Conservation (phyloP, 129 eudicot genomes). For the Flaveria brownii region DNA sequence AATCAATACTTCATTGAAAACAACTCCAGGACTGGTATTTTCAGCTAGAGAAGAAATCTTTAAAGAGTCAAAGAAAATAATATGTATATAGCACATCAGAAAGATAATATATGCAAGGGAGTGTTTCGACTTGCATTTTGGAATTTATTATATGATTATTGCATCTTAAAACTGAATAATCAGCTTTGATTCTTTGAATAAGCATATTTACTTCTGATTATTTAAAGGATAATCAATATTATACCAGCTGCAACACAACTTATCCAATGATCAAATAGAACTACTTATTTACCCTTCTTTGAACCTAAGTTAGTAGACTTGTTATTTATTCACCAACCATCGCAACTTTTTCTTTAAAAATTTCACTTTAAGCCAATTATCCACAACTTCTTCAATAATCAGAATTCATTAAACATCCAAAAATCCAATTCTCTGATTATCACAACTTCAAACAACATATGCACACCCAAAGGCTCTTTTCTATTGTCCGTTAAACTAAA, state of each 20-base stretch:
- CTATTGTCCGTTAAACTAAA: not conserved
- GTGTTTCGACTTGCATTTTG: conserved; percentile 1
- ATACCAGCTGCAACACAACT: conserved; percentile 11
- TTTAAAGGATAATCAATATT: not conserved
- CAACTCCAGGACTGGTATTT: conserved; percentile 69
- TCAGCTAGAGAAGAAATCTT: conserved; percentile 93
- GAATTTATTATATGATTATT: conserved; percentile 1
- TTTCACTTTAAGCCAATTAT: not conserved
- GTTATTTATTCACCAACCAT: not conserved
- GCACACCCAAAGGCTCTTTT: not conserved
- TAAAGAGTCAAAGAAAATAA: conserved; percentile 50
- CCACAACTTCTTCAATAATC: not conserved
- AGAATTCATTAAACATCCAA: not conserved
- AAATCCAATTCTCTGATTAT: not conserved
- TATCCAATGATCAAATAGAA: conserved; percentile 1
- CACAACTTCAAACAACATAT: not conserved
- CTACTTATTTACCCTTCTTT: not conserved
- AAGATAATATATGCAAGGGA: not conserved
- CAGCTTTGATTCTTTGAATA: not conserved
- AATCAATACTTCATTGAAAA: conserved; percentile 81
- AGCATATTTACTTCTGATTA: not conserved
- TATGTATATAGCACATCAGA: not conserved
- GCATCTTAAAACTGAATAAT: not conserved
- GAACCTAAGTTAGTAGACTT: not conserved
- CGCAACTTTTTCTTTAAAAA: not conserved